Evolutionary conservation across 805 yeast genomes (phyloP).

Genomic region (Isabelozyma gotoi): DNA sequence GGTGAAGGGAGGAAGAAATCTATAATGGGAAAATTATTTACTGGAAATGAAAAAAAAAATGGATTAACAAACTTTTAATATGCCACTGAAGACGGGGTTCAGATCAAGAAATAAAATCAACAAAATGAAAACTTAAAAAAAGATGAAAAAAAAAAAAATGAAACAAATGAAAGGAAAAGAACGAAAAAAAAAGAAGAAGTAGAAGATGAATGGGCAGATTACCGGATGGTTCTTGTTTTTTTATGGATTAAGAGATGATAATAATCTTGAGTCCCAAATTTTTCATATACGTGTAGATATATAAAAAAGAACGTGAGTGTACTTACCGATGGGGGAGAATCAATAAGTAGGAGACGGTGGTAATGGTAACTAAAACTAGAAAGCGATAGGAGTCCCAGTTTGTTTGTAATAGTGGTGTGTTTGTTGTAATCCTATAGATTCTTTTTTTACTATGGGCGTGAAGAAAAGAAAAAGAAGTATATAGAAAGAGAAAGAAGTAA

Average conservation of each 20-base stretch:
- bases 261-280: no score
- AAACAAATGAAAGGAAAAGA: no score
- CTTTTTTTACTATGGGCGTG: no score
- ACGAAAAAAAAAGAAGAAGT: not conserved
- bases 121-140: not conserved
- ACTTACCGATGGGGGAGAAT: not conserved
- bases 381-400: not conserved
- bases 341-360: not conserved
- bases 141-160: no score
- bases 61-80: not conserved
- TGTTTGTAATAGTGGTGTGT: no score
- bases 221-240: not conserved
- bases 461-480: not conserved
- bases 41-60: not conserved
- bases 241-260: not conserved
- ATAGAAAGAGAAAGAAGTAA: not conserved
- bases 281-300: not conserved
- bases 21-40: not conserved
- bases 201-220: not conserved
- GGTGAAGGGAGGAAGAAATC: slow-evolving; percentile 1
- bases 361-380: not conserved
- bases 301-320: not conserved
- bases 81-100: not conserved
- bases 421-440: no score
- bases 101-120: not conserved